Evolutionary conservation across 163 green algal genomes (phyloP).

Genomic region (Prototheca cutis): DNA sequence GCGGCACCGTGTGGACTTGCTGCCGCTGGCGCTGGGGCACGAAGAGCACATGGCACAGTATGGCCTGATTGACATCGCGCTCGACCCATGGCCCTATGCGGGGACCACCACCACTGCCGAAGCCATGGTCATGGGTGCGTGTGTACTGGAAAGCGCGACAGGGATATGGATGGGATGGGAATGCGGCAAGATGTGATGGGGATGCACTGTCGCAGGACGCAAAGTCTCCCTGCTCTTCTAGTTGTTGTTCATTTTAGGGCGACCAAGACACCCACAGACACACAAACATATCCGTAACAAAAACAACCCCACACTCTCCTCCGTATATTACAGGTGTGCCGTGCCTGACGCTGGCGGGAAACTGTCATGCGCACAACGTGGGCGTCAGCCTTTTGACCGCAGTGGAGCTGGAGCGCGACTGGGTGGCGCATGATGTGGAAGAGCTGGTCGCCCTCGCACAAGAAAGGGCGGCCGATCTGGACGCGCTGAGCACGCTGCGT

Average conservation of each 20-base stretch:
- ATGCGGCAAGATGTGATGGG: too few species aligned
- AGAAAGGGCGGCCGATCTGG: constrained; percentile 37
- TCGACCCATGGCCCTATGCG: constrained; percentile 94
- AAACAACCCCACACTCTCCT: too few species aligned
- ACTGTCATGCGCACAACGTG: constrained; percentile 93
- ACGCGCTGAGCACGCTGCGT: constrained; percentile 57
- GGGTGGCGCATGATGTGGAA: constrained; percentile 57
- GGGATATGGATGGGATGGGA: too few species aligned
- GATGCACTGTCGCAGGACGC: too few species aligned
- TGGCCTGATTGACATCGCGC: constrained; percentile 76
- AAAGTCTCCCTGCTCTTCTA: too few species aligned
- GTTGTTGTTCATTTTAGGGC: too few species aligned
- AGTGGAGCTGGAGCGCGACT: constrained; percentile 60
- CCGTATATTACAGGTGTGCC: constrained; percentile 80
- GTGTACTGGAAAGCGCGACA: too few species aligned
- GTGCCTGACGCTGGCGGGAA: constrained; percentile 71
- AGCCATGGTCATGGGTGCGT: constrained; percentile 80
- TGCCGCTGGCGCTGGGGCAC: constrained; percentile 67
- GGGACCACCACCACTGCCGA: constrained; percentile 96
- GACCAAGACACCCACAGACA: too few species aligned
- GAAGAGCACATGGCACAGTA: constrained; percentile 81
- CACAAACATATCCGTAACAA: too few species aligned
- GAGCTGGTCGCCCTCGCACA: constrained; percentile 77
- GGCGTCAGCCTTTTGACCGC: constrained; percentile 72
- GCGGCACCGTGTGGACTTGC: constrained; percentile 71